Percentiles rank a stretch among this genome's conserved stretches.
These are phyloP conservation scores for Cutaneotrichosporon mucoides DNA, from an alignment of 1,284 basidiomycete species.

Conservation along the genomic window DNA sequence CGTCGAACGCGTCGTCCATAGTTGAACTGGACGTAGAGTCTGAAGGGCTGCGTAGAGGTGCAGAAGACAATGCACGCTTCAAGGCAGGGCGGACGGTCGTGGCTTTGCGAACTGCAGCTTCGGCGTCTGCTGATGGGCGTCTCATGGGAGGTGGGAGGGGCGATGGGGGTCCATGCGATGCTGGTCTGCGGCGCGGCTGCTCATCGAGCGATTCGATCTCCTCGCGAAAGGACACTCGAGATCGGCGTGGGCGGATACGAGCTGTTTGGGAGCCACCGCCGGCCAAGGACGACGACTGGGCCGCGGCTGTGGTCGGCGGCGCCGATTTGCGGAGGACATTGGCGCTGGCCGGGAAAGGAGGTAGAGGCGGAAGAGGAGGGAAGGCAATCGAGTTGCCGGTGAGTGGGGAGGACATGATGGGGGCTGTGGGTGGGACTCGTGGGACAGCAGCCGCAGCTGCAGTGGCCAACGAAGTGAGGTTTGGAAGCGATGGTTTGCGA, in stretches of 20 bases:
- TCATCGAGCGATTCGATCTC: slow-evolving; percentile 10
- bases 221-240: slow-evolving; percentile 20
- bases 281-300: not conserved
- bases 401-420: slow-evolving; percentile 2
- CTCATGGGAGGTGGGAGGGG: not conserved
- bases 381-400: slow-evolving; percentile 4
- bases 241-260: slow-evolving; percentile 3
- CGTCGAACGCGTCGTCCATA: slow-evolving; percentile 14
- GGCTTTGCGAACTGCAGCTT: not conserved
- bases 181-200: slow-evolving; percentile 1
- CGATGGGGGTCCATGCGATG: not conserved
- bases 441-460: not conserved
- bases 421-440: not conserved
- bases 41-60: not conserved
- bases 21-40: not conserved
- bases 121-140: slow-evolving; percentile 9
- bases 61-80: slow-evolving; percentile 7
- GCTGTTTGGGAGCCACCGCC: not conserved
- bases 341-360: slow-evolving; percentile 4
- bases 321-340: slow-evolving; percentile 8
- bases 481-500: slow-evolving; percentile 15
- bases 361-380: slow-evolving; percentile 18
- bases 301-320: slow-evolving; percentile 1
- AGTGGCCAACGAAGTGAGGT: not conserved
- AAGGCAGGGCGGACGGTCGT: slow-evolving; percentile 1